Conservation (phyloP, 768 basidiomycete species). For the Podaxis sp. region DNA sequence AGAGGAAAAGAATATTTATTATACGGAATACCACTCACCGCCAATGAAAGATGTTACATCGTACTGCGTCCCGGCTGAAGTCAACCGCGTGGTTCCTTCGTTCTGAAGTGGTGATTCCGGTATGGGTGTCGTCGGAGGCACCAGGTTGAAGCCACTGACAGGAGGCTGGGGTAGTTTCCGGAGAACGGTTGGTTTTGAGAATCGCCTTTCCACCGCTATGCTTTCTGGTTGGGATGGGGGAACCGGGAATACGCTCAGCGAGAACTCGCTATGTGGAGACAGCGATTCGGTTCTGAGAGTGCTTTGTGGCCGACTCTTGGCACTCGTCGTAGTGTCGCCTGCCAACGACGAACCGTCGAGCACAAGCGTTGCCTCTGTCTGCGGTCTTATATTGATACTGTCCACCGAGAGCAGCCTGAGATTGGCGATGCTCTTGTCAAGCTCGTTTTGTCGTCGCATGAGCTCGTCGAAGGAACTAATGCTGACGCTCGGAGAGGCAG, state of each 20-base stretch:
- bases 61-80: slow-evolving; percentile 56
- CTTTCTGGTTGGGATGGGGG: slow-evolving; percentile 41
- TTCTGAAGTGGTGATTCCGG: slow-evolving; percentile 20
- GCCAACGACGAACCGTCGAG: neutral
- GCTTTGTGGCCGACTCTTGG: slow-evolving; percentile 9
- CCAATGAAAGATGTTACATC: slow-evolving; percentile 78
- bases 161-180: slow-evolving; percentile 2
- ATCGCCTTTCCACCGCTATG: slow-evolving; percentile 1
- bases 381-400: neutral
- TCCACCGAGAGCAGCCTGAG: slow-evolving; percentile 45
- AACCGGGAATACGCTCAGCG: slow-evolving; percentile 68
- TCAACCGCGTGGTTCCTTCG: slow-evolving; percentile 24
- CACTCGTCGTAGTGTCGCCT: neutral
- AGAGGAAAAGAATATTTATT: neutral
- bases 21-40: slow-evolving; percentile 28
- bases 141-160: neutral
- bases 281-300: slow-evolving; percentile 10
- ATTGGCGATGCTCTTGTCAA: slow-evolving; percentile 64
- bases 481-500: slow-evolving; percentile 26
- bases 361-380: neutral
- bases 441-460: slow-evolving; percentile 58
- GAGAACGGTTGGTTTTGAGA: slow-evolving; percentile 14
- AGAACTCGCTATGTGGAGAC: slow-evolving; percentile 50
- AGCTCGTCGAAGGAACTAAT: slow-evolving; percentile 49
- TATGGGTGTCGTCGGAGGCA: slow-evolving; percentile 3